Evolutionary conservation across 306 rosid species (phyloP), one percentile per base, ranked within the genome.

Genomic region (Trichosanthes truncata): DNA sequence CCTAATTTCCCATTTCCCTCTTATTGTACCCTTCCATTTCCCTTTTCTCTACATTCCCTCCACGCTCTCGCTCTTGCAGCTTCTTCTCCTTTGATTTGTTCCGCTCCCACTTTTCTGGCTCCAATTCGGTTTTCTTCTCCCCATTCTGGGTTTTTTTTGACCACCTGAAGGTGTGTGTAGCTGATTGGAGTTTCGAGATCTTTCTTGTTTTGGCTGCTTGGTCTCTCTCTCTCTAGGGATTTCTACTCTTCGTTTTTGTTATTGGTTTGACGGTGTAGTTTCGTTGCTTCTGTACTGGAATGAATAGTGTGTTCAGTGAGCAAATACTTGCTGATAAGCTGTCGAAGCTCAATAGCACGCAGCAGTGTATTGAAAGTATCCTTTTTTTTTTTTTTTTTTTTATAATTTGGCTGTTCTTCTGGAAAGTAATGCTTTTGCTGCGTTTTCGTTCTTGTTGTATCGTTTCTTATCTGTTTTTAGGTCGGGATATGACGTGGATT

Each of bases 361-460:
- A 94, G 86, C 92, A 87, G 80, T 86, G 93, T 83, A 94, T 92
- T 46, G 97, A 91, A 85, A 92, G 98, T 91, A 92, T 88, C 89
- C 91, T 90, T 88, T 81, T 77, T 41, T 9, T 68, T n/a, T n/a
- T n/a, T n/a, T n/a, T n/a, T n/a, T n/a, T n/a, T n/a, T n/a, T n/a
- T n/a, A n/a, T n/a, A n/a, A n/a, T n/a, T 68, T 38, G 6, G 0
- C 38, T 68, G 1, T 68, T 21, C 15, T 68, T 68, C 17, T 60
- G 13, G 66, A 23, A 25, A 21, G 4, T 14, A 61, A 29, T 29
- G 20, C 53, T 12, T 43, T 43, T 69, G 1, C 21, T 65, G 36
- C 35, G 18, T 23, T 69, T 13, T 7, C 3, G 18, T 62, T 60
- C 0, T 26, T 23, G 36, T 60, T 60, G 15, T 5, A 26, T 60